Evolutionary conservation across 1,284 basidiomycete genomes (phyloP), one percentile per base, ranked within the genome.

Genomic region (Austroboletus olivaceoglutinosus): DNA sequence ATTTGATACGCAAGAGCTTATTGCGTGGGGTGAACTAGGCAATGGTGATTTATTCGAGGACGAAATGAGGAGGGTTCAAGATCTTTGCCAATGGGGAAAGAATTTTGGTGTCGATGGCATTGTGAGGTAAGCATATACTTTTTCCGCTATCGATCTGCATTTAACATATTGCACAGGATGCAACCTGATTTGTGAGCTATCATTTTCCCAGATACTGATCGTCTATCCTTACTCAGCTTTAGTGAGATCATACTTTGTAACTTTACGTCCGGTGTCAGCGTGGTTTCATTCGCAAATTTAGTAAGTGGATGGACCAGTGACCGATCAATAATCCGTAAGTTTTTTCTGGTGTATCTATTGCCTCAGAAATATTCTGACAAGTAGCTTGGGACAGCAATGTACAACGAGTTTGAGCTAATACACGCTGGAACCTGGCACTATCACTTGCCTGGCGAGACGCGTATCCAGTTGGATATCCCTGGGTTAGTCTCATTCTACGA

Each of bases 171-270:
- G 34, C 39, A 33, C 31, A 74, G 76, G 56, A 78, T 78, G 77
- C 73, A 76, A 61, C 71, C 75, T 66, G 65, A 72, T 53, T 79
- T 78, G 77, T 79, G 54, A 58, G 75, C 59, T 15, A 38, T 34
- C 9, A 38, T 43, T 27, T 19, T 21, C 3, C 11, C 1, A 18
- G 25, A 25, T 10, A 2, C 13, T 22, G 7, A 12, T 22, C 2
- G 2, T 5, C 46, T 29, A 31, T 48, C 33, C 29, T 51, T 5
- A 43, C n/a, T 29, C 21, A 18, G 5, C 39, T 16, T 48, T 31
- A 81, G 79, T 47, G 79, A 82, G 60, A 67, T 77, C 23, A 78
- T 81, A 75, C 58, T 78, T 5, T 81, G 79, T 54, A 63, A 79
- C 57, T 73, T 80, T 52, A 69, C 65, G 4, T 56, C 65, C 8